Conservation (phyloP, 345 rosid species). For the Eucalyptus brandiana region DNA sequence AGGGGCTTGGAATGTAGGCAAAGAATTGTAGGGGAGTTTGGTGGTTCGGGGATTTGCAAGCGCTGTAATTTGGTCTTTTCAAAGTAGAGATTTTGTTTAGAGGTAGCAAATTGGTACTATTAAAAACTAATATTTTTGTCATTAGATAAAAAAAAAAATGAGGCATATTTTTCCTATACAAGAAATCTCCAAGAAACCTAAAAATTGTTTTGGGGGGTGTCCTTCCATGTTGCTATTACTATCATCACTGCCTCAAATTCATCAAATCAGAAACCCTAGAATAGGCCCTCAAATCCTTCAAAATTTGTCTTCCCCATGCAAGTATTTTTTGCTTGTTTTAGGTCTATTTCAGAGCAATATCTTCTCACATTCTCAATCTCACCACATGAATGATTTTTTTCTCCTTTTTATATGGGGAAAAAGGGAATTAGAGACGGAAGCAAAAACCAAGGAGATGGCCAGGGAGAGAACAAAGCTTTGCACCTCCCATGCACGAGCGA, state of each 20-base stretch:
- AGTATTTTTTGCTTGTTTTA: not conserved
- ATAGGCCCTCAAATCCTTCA: not conserved
- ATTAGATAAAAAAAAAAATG: not conserved
- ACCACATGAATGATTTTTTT: not conserved
- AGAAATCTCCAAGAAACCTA: not conserved
- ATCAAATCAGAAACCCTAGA: not conserved
- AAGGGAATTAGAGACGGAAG: not conserved
- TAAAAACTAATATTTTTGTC: not conserved
- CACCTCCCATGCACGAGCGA: not conserved
- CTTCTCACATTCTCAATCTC: not conserved
- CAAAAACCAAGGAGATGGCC: not conserved
- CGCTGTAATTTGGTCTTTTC: not conserved
- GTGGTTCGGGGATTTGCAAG: not conserved
- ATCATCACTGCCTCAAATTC: not conserved
- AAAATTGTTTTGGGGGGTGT: not conserved
- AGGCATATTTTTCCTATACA: not conserved
- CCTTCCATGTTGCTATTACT: not conserved
- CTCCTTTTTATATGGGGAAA: not conserved
- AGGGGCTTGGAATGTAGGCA: not conserved
- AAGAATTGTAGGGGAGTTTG: not conserved
- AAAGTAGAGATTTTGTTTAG: not conserved
- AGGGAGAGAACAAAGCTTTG: not conserved
- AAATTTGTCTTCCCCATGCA: not conserved
- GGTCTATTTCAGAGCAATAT: not conserved
- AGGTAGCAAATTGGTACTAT: not conserved